A percentile compares a stretch with the other conserved stretches of the same genome.
These are phyloP conservation scores for Geotrichum fermentans DNA, from an alignment of 1,139 yeast species.

Conservation along the genomic window DNA sequence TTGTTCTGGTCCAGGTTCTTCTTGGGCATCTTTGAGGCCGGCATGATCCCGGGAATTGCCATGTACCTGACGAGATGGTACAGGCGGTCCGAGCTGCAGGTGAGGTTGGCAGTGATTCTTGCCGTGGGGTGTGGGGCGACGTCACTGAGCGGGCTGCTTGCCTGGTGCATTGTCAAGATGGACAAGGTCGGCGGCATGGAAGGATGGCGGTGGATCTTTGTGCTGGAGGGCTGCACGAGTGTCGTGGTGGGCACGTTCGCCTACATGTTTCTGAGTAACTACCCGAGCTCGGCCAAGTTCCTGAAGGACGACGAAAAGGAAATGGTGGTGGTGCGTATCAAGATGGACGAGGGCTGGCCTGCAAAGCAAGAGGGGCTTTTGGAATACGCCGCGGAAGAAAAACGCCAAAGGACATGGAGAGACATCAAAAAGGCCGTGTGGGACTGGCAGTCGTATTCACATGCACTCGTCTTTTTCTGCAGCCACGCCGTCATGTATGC, in stretches of 20 bases:
- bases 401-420: constrained; percentile 19
- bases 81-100: constrained; percentile 37
- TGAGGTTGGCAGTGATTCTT: constrained; percentile 55
- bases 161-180: constrained; percentile 39
- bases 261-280: constrained; percentile 48
- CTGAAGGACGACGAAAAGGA: constrained; percentile 45
- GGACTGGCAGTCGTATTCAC: constrained; percentile 34
- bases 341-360: constrained; percentile 28
- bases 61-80: constrained; percentile 35
- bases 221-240: constrained; percentile 49
- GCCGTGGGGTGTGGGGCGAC: constrained; percentile 46
- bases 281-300: constrained; percentile 46
- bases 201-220: constrained; percentile 55
- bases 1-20: constrained; percentile 47
- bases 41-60: constrained; percentile 47
- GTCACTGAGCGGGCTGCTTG: constrained; percentile 37
- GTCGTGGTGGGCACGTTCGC: constrained; percentile 43
- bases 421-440: constrained; percentile 32
- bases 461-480: constrained; percentile 23
- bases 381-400: constrained; percentile 5
- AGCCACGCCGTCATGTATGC: constrained; percentile 27
- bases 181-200: constrained; percentile 35
- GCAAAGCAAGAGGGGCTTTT: neutral
- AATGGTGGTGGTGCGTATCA: constrained; percentile 46
- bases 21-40: constrained; percentile 56